phyloP scores from a whole-genome alignment of 2,329 filamentous ascomycete species.

The Aspergillus bombycis region DNA sequence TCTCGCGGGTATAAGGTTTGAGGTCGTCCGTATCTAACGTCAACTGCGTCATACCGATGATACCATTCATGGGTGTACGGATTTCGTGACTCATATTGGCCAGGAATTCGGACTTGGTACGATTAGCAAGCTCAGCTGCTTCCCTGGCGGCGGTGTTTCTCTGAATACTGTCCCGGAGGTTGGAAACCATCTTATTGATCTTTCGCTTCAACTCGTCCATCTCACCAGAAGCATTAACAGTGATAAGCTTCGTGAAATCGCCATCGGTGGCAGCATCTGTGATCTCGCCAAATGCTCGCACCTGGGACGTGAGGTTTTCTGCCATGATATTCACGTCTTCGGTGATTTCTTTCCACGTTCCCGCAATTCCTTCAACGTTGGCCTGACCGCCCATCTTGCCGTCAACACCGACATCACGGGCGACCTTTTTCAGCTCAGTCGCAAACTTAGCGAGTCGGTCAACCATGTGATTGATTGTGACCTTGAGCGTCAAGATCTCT shows the following conservation, averaged over 20 bases:
- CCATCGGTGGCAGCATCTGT: conserved; percentile 97
- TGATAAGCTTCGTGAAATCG: conserved; percentile 95
- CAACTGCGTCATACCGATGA: conserved; percentile 96
- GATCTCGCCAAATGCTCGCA: conserved; percentile 96
- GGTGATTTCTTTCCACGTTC: conserved; percentile 97
- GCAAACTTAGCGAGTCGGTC: conserved; percentile 94
- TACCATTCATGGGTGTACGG: conserved; percentile 94
- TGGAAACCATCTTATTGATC: conserved; percentile 99
- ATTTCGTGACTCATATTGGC: conserved; percentile 99
- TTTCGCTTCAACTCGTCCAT: conserved; percentile 99
- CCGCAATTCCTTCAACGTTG: conserved; percentile 88
- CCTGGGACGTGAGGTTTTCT: conserved; percentile 86
- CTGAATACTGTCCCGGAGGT: conserved; percentile 92
- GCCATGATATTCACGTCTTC: conserved; percentile 96
- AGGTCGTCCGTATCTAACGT: conserved; percentile 94
- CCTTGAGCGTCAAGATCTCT: conserved; percentile 90
- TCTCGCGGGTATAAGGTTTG: conserved; percentile 93
- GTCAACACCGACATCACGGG: conserved; percentile 94
- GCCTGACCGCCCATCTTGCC: conserved; percentile 98
- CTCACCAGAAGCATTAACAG: conserved; percentile 94
- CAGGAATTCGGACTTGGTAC: conserved; percentile 97
- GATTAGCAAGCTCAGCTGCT: conserved; percentile 93
- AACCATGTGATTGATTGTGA: conserved; percentile 99
- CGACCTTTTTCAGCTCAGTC: conserved; percentile 91
- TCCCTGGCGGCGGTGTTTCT: conserved; percentile 94